Evolutionary conservation across 495 filamentous ascomycete species (phyloP), one percentile per base, ranked within the genome.

Genomic region (Aspergillus diversus): DNA sequence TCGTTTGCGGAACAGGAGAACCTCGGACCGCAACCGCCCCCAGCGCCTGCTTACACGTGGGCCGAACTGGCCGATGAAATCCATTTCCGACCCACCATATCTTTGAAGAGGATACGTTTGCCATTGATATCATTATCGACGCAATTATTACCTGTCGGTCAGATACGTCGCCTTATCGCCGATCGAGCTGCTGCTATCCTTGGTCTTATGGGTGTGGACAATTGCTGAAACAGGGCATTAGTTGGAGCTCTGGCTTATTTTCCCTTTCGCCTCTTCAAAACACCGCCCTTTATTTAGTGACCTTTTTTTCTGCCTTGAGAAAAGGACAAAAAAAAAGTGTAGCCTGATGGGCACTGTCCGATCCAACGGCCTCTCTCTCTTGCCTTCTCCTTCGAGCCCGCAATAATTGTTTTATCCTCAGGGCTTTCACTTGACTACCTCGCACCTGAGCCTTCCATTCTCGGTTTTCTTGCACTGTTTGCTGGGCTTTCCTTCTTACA

Each of bases 341-440:
- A 68, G 69, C 69, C 69, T 71, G 66, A 64, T 65, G 61, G 66
- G 60, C 66, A 65, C 61, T 66, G 66, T 51, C 56, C 42, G 64
- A 57, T 52, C 33, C 56, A 32, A 57, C 43, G 48, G 39, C 39
- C 56, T 62, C 37, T 59, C 55, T 52, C 33, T 50, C 46, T 32
- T 50, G 56, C 37, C 39, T 32, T 37, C 17, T 48, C 16, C 42
- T 27, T 37, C 49, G 43, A 33, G 42, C 61, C 50, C 47, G 34
- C 47, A 54, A 27, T 39, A 59, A 33, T 51, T 51, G 59, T 16
- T 37, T 55, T 61, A 62, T 67, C 55, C 51, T 52, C 46, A 48
- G 57, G 58, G 39, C 46, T 63, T 52, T 54, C 52, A 54, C 61
- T 55, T 49, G 52, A 34, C 34, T 50, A n/a, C 21, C 13, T 16